Conservation (phyloP, 164 flowering plant species). For the Amborella trichopoda region DNA sequence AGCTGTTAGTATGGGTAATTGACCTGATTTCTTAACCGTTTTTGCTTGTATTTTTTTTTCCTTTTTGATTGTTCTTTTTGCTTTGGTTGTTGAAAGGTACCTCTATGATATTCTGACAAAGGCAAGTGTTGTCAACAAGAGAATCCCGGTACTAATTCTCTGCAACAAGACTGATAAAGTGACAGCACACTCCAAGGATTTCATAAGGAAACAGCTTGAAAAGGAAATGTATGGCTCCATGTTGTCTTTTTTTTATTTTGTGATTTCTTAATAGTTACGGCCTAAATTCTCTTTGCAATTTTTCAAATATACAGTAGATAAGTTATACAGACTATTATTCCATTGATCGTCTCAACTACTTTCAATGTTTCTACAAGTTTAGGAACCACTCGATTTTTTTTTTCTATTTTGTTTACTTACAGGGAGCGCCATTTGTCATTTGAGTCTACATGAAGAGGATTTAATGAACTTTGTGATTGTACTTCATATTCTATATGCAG, state of each 20-base stretch:
- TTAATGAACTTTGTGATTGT: no score
- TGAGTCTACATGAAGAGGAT: no score
- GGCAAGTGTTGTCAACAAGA: constrained; percentile 63
- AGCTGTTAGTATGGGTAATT: no score
- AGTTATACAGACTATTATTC: no score
- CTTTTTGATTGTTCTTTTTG: neutral
- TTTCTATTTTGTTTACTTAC: no score
- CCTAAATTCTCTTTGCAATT: neutral
- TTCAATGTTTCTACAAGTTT: no score
- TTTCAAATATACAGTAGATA: no score
- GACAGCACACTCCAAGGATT: constrained; percentile 89
- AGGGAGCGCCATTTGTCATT: no score
- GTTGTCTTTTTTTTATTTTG: neutral
- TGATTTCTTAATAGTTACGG: neutral
- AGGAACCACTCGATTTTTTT: no score
- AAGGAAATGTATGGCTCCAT: constrained; percentile 71
- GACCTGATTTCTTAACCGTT: neutral
- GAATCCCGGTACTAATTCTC: constrained; percentile 60
- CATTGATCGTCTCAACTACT: no score
- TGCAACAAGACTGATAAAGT: constrained; percentile 96
- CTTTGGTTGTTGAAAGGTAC: constrained; percentile 37
- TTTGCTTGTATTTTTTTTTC: neutral
- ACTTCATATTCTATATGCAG: no score
- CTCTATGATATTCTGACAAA: constrained; percentile 86
- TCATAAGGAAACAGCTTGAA: constrained; percentile 83